phyloP scores from a whole-genome alignment of 352 stramenopile genomes.

The Pythium brachiatum region DNA sequence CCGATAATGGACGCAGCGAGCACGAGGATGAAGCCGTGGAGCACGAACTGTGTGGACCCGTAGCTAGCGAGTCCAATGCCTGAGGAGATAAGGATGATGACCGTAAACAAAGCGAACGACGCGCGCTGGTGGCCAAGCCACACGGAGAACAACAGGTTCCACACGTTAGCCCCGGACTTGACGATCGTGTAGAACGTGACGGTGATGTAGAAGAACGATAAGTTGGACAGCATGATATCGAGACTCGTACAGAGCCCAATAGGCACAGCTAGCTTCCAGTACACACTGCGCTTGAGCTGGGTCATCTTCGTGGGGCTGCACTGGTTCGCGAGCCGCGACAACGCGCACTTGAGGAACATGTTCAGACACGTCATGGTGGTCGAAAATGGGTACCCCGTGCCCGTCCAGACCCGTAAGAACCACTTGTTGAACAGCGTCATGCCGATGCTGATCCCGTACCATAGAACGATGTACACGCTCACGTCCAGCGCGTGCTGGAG shows the following conservation, averaged over 20 bases:
- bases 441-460: constrained; percentile 82
- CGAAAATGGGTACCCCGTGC: constrained; percentile 67
- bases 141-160: constrained; percentile 84
- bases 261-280: constrained; percentile 71
- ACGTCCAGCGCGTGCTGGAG: constrained; percentile 61
- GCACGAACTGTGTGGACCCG: constrained; percentile 69
- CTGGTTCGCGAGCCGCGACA: constrained; percentile 54
- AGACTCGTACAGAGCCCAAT: constrained; percentile 80
- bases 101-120: constrained; percentile 43
- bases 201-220: constrained; percentile 85
- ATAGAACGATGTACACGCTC: constrained; percentile 68
- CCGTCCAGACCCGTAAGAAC: constrained; percentile 72
- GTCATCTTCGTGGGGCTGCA: constrained; percentile 37
- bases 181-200: constrained; percentile 87
- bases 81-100: constrained; percentile 68
- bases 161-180: constrained; percentile 76
- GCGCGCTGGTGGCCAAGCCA: constrained; percentile 66
- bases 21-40: constrained; percentile 70
- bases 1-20: constrained; percentile 66
- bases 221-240: constrained; percentile 82
- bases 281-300: constrained; percentile 33
- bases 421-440: constrained; percentile 88
- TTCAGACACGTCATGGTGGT: constrained; percentile 81
- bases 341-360: constrained; percentile 74
- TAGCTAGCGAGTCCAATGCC: constrained; percentile 76